Base-by-base conservation (phyloP, 306 rosid genomes). In the Quercus parvula region DNA sequence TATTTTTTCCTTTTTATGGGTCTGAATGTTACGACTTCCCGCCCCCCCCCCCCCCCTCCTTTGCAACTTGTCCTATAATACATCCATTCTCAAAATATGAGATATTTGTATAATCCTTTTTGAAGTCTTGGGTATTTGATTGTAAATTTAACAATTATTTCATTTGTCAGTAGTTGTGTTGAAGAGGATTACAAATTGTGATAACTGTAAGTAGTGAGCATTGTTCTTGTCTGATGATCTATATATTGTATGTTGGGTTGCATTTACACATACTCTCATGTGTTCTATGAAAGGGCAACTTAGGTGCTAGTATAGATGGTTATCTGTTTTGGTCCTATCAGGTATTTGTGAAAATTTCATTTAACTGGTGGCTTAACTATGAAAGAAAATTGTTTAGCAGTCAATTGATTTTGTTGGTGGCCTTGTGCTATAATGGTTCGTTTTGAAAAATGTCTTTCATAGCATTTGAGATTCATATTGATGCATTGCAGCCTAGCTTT, bases 101-200 rank as follows among this genome's bases (percentile, higher is more conserved):
- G 84, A 75, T 77, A 83, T 78, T 57, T 85, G 95, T 90, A 90
- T 86, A 81, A 89, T 88, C 81, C 70, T 61, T 81, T 69, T 75
- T 41, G 22, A 69, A 77, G 78, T 71, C 73, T 57, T 75, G 79
- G 58, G 54, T 55, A 79, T 80, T 68, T 82, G 81, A 83, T 79
- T 89, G 91, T 84, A 89, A 86, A 87, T 75, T 79, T 58, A 54
- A 79, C 73, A 52, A 75, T 84, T 63, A 86, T 77, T 86, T 90
- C 84, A 63, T 83, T 88, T 77, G 5, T 81, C 52, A 44, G n/a
- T 78, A 61, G 78, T 7, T 56, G 67, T 79, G 78, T 56, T 78
- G 78, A 81, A 84, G 75, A 64, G 77, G 78, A 77, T 63, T 81
- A 77, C 81, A 44, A 62, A 57, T 81, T 81, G 79, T 80, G 81